Evolutionary conservation across 2,329 filamentous ascomycete genomes (phyloP).

Genomic region (Stromatinia cepivora): DNA sequence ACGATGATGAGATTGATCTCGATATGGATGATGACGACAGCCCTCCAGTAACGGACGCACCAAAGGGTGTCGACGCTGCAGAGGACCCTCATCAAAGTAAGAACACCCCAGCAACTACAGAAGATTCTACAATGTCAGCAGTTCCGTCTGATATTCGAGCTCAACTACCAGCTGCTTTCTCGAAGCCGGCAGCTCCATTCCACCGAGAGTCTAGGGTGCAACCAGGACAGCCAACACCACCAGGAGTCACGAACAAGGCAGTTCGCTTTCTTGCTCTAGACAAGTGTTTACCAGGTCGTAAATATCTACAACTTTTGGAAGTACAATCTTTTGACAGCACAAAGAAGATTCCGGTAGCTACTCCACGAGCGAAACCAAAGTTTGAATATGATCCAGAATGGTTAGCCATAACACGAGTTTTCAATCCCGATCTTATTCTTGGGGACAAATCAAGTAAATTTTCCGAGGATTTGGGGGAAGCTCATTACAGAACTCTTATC

Average conservation of each 20-base stretch:
- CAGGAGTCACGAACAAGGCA: conserved; percentile 71
- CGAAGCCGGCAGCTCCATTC: conserved; percentile 44
- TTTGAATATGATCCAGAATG: conserved; percentile 82
- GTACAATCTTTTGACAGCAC: conserved; percentile 49
- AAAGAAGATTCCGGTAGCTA: conserved; percentile 27
- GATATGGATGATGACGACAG: conserved; percentile 58
- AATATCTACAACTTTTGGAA: conserved; percentile 79
- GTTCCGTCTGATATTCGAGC: conserved; percentile 67
- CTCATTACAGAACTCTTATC: conserved; percentile 66
- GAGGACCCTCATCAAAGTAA: conserved; percentile 48
- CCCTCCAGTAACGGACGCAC: conserved; percentile 11
- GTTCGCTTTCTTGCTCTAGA: conserved; percentile 88
- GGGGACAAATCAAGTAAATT: conserved; percentile 57
- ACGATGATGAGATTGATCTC: conserved; percentile 71
- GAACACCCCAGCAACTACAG: conserved; percentile 34
- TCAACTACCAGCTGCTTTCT: conserved; percentile 76
- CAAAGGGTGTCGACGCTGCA: conserved; percentile 55
- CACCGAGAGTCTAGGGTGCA: conserved; percentile 31
- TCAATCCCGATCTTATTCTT: conserved; percentile 64
- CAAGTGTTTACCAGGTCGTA: conserved; percentile 78
- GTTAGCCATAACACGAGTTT: conserved; percentile 87
- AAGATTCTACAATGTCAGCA: conserved; percentile 25
- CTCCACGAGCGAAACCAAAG: conserved; percentile 30
- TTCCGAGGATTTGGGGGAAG: conserved; percentile 65
- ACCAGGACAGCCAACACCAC: conserved; percentile 64